A percentile compares a stretch with the other conserved stretches of the same genome.
These are phyloP conservation scores for Fusarium metavorans DNA, from an alignment of 2,329 filamentous ascomycete species.

Conservation along the genomic window DNA sequence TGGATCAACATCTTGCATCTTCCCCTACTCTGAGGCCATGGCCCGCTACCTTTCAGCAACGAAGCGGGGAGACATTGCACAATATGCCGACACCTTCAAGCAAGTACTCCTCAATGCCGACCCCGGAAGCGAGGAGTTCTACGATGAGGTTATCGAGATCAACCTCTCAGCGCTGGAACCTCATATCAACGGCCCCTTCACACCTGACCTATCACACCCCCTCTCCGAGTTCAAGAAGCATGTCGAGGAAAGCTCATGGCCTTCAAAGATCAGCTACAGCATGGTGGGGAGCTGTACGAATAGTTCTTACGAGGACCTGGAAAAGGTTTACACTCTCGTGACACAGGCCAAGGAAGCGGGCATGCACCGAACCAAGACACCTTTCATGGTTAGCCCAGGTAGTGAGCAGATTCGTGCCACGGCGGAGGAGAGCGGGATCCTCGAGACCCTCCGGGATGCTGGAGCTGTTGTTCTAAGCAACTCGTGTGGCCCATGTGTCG, in stretches of 20 bases:
- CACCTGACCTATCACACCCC: background rate
- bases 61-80: slow-evolving; percentile 40
- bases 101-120: background rate
- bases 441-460: slow-evolving; percentile 42
- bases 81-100: background rate
- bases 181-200: background rate
- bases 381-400: slow-evolving; percentile 48
- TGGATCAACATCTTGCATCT: slow-evolving; percentile 52
- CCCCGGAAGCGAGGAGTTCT: slow-evolving; percentile 44
- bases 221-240: background rate
- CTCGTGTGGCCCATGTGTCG: slow-evolving; percentile 51
- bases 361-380: slow-evolving; percentile 43
- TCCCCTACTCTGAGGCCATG: slow-evolving; percentile 51
- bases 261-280: slow-evolving; percentile 43
- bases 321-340: slow-evolving; percentile 45
- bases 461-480: slow-evolving; percentile 49
- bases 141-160: slow-evolving; percentile 51
- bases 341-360: slow-evolving; percentile 48
- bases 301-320: slow-evolving; percentile 52
- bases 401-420: slow-evolving; percentile 45
- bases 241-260: slow-evolving; percentile 43
- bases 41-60: slow-evolving; percentile 48
- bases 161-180: slow-evolving; percentile 37
- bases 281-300: slow-evolving; percentile 53
- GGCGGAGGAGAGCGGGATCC: background rate